Conservation (phyloP, 441 rosid species). For the Cnidoscolus chayamansa region DNA sequence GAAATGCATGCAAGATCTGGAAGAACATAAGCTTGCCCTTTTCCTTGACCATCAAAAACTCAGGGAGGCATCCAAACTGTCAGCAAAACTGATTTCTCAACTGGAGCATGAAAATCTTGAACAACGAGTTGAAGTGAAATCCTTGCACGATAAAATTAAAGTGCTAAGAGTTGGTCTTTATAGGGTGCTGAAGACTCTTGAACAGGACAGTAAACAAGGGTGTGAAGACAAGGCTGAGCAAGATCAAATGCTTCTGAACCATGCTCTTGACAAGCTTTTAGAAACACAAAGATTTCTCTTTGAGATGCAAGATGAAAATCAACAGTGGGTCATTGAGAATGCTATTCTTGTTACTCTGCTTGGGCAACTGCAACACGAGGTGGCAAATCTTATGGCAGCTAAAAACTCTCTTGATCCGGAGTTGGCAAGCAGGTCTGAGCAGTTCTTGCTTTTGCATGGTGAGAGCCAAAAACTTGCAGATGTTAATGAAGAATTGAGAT, state of each 20-base stretch:
- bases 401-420: constrained; percentile 48
- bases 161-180: constrained; percentile 51
- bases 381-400: constrained; percentile 44
- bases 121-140: constrained; percentile 51
- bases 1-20: constrained; percentile 59
- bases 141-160: constrained; percentile 46
- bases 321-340: constrained; percentile 48
- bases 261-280: constrained; percentile 45
- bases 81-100: constrained; percentile 55
- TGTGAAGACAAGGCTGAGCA: constrained; percentile 37
- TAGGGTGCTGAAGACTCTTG: constrained; percentile 52
- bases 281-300: constrained; percentile 50
- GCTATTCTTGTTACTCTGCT: constrained; percentile 58
- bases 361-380: constrained; percentile 60
- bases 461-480: constrained; percentile 41
- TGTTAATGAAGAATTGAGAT: constrained; percentile 48
- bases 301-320: constrained; percentile 56
- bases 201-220: constrained; percentile 35
- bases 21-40: constrained; percentile 55
- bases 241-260: constrained; percentile 42
- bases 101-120: constrained; percentile 54
- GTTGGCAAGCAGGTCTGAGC: constrained; percentile 43
- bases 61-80: constrained; percentile 49
- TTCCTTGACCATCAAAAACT: constrained; percentile 52
- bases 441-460: constrained; percentile 41